A percentile compares a stretch with the other conserved stretches of the same genome.
Conservation (phyloP, 2,329 filamentous ascomycete genomes). For the Colletotrichum zoysiae region DNA sequence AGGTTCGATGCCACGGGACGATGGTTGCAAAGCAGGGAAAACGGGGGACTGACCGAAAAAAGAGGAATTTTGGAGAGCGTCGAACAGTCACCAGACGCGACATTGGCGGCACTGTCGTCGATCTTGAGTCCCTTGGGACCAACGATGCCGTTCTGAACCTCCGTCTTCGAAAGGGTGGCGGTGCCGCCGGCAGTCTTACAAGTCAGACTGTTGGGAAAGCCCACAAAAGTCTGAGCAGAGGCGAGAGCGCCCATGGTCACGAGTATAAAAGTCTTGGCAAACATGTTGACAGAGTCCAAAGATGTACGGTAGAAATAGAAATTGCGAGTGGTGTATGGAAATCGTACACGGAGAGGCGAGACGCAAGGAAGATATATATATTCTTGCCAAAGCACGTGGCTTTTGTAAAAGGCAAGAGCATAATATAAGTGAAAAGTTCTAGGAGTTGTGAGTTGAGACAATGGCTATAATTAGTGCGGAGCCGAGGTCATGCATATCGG, state of each 20-base stretch:
- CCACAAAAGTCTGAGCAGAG: constrained; percentile 9
- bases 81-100: constrained; percentile 5
- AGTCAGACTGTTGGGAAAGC: constrained; percentile 4
- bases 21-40: not conserved
- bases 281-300: not conserved
- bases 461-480: not conserved
- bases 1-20: not conserved
- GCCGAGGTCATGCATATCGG: not conserved
- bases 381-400: not conserved
- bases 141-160: not conserved
- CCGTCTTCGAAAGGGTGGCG: not conserved
- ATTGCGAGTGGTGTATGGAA: not conserved
- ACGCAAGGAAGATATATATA: not conserved
- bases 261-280: not conserved
- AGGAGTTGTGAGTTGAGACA: not conserved
- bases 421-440: no score
- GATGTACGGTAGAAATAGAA: no score
- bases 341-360: not conserved
- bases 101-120: constrained; percentile 2
- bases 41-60: not conserved
- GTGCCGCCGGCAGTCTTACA: not conserved
- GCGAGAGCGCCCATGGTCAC: not conserved
- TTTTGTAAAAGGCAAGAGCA: not conserved
- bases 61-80: not conserved
- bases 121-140: not conserved